Evolutionary conservation across 129 eudicot species (phyloP), one percentile per base, ranked within the genome.

Genomic region (Flaveria ramosissima): DNA sequence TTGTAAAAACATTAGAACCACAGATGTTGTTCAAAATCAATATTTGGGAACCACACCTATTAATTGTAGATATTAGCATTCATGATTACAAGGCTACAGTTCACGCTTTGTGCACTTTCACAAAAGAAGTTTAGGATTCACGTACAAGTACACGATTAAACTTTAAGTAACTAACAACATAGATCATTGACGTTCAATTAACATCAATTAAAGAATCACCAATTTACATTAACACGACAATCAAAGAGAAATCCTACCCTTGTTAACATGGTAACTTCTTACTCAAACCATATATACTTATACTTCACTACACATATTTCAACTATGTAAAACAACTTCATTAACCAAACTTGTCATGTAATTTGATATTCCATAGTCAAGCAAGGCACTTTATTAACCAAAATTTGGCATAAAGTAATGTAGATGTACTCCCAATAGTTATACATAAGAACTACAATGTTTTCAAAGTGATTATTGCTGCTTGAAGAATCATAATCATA

Each of bases 381-480:
- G 30, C 30, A 73, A 53, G 65, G 12, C 68, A 12, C 14, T 7
- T n/a, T 56, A 73, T 57, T 15, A 73, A 21, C 77, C 24, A 7
- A 6, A 21, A 51, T 30, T 50, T 50, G 64, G 12, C 8, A 76
- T 12, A 50, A 10, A 9, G 21, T 50, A 46, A 62, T 46, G 53
- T 19, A 14, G 62, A 50, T 63, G 47, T 15, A 66, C 16, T 66
- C 42, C 52, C 46, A 47, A 5, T 36, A 36, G 41, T 36, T 36
- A 4, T 5, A 36, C 41, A 9, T 47, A 47, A 46, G 10, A 62
- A 17, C 14, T 16, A 15, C 14, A 11, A 59, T 32, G 36, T 59
- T 59, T 53, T n/a, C 24, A 53, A 53, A 53, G 60, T 47, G 14
- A 47, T 26, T 2, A 48, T 15, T 24, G 45, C 7, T 46, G 12